These are phyloP conservation scores for Rhizopus delemar DNA, from an alignment of 371 early-diverging fungal genomes.

Conservation along the genomic window DNA sequence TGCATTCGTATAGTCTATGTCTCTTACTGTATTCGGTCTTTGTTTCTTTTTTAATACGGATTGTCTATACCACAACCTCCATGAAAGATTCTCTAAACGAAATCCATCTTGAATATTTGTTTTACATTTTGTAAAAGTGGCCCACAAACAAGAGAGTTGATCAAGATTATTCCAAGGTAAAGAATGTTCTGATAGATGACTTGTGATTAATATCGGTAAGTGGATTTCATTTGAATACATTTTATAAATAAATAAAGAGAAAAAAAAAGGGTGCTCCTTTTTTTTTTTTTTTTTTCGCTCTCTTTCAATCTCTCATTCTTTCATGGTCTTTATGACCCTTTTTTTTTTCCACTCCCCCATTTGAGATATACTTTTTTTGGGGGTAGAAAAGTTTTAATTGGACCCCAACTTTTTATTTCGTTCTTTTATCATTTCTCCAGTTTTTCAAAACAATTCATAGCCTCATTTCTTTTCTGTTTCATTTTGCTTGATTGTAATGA, in stretches of 20 bases:
- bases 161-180: conserved; percentile 28
- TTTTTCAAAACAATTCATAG: too few relatives aligned
- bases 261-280: background rate
- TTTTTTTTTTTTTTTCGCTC: conserved; percentile 1
- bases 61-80: conserved; percentile 34
- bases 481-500: too few relatives aligned
- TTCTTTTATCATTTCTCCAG: too few relatives aligned
- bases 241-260: background rate
- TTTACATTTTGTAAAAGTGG: conserved; percentile 25
- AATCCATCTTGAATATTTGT: conserved; percentile 26
- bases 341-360: too few relatives aligned
- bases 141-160: conserved; percentile 26
- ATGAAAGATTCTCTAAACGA: conserved; percentile 33
- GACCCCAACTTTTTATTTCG: too few relatives aligned
- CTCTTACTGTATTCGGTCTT: conserved; percentile 19
- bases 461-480: too few relatives aligned
- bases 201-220: conserved; percentile 18
- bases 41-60: conserved; percentile 22
- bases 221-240: conserved; percentile 22
- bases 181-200: conserved; percentile 16
- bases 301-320: background rate
- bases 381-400: too few relatives aligned
- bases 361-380: too few relatives aligned
- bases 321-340: background rate
- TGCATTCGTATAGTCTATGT: conserved; percentile 9